A percentile compares a stretch with the other conserved stretches of the same genome.
Conservation (phyloP, 73 alveolate species). For the Tetrahymena elliotti region DNA sequence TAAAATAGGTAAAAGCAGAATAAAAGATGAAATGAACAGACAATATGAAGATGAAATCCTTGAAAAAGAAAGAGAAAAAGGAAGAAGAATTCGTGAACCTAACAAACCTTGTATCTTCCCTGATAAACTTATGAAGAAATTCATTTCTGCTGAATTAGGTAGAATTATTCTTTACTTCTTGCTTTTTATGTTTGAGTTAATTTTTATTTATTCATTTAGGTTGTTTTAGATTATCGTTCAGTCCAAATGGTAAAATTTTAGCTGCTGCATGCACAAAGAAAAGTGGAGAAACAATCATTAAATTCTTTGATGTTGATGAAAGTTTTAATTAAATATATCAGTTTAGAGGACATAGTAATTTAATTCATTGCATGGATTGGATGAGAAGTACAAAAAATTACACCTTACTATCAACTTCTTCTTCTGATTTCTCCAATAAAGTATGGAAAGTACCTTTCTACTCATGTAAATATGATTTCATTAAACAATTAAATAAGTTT, state of each 20-base stretch:
- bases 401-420: constrained; percentile 52
- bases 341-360: constrained; percentile 90
- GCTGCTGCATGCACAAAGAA: constrained; percentile 93
- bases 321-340: constrained; percentile 34
- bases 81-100: constrained; percentile 72
- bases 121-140: constrained; percentile 65
- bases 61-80: constrained; percentile 40
- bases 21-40: neutral
- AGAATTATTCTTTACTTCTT: neutral
- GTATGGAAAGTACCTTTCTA: constrained; percentile 61
- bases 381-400: constrained; percentile 65
- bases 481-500: constrained; percentile 43
- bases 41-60: constrained; percentile 22
- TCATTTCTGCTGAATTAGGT: constrained; percentile 61
- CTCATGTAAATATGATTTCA: constrained; percentile 15
- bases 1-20: neutral
- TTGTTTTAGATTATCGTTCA: constrained; percentile 82
- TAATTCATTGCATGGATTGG: constrained; percentile 89
- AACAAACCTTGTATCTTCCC: constrained; percentile 82
- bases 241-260: constrained; percentile 77
- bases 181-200: neutral
- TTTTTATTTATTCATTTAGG: constrained; percentile 53
- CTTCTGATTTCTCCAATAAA: constrained; percentile 83
- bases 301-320: constrained; percentile 80
- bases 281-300: constrained; percentile 83